Conservation (phyloP, 2,329 filamentous ascomycete genomes). For the Colletotrichum agaves region DNA sequence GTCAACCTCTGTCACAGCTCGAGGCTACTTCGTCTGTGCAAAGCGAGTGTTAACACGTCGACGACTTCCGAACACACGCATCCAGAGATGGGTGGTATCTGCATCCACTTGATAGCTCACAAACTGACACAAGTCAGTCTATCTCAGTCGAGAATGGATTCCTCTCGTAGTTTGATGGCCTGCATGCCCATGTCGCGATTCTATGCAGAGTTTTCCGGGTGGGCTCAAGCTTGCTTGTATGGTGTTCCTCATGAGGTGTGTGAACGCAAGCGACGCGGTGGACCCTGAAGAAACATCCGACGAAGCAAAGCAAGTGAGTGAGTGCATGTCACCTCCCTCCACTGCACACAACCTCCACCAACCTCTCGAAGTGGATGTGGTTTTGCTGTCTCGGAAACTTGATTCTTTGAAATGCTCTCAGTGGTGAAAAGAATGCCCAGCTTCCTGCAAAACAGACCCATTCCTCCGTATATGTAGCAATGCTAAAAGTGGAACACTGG, state of each 20-base stretch:
- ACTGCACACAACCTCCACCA: slow-evolving; percentile 15
- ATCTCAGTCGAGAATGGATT: slow-evolving; percentile 22
- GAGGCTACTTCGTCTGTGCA: slow-evolving; percentile 19
- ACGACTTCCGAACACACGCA: not conserved
- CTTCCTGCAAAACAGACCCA: not conserved
- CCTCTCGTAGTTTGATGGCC: slow-evolving; percentile 18
- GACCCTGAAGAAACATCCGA: slow-evolving; percentile 35
- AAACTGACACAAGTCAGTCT: slow-evolving; percentile 22
- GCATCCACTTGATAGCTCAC: slow-evolving; percentile 34
- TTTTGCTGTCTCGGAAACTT: slow-evolving; percentile 12
- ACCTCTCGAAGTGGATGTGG: slow-evolving; percentile 8
- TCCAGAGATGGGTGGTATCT: slow-evolving; percentile 17
- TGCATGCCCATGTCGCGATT: slow-evolving; percentile 33
- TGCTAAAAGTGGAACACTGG: not conserved
- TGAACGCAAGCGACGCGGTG: slow-evolving; percentile 26
- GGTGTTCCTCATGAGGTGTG: slow-evolving; percentile 14
- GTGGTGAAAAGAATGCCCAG: not conserved
- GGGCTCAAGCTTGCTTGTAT: slow-evolving; percentile 36
- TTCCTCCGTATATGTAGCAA: not conserved
- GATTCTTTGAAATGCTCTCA: slow-evolving; percentile 18
- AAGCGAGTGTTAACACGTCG: slow-evolving; percentile 17
- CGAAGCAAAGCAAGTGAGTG: slow-evolving; percentile 21
- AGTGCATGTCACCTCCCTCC: slow-evolving; percentile 31
- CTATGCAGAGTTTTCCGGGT: slow-evolving; percentile 37
- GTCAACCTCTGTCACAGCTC: not conserved